These are phyloP conservation scores for Phytophthora nicotianae DNA, from an alignment of 352 stramenopile genomes.

Conservation along the genomic window DNA sequence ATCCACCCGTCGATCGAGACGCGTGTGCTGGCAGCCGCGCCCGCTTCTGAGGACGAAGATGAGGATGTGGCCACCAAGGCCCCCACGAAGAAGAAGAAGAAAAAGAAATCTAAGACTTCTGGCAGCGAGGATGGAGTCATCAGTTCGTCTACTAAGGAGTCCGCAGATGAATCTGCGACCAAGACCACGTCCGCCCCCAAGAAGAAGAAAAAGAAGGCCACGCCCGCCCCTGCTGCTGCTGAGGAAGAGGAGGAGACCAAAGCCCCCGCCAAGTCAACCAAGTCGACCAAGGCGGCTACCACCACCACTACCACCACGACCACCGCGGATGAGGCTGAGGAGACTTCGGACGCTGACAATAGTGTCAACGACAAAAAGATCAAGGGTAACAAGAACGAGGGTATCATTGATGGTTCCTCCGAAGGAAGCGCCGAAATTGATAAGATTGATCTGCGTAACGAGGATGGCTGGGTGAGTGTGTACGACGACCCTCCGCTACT, in stretches of 20 bases:
- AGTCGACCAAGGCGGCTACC: slow-evolving; percentile 13
- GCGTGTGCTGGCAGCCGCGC: slow-evolving; percentile 35
- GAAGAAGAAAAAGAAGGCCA: slow-evolving; percentile 37
- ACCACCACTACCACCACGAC: slow-evolving; percentile 2
- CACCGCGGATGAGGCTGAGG: slow-evolving; percentile 3
- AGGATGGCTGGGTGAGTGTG: slow-evolving; percentile 79
- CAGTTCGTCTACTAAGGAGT: slow-evolving; percentile 36
- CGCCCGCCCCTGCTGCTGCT: slow-evolving; percentile 5
- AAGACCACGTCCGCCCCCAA: slow-evolving; percentile 45
- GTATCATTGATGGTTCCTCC: slow-evolving; percentile 78
- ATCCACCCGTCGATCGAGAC: slow-evolving; percentile 34
- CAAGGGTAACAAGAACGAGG: slow-evolving; percentile 73
- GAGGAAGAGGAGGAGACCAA: slow-evolving; percentile 18
- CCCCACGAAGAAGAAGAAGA: slow-evolving; percentile 55
- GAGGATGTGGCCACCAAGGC: slow-evolving; percentile 14
- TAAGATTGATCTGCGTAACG: slow-evolving; percentile 81
- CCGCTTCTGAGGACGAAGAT: slow-evolving; percentile 26
- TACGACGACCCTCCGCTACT: slow-evolving; percentile 81
- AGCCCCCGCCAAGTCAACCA: slow-evolving; percentile 10
- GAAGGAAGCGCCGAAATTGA: slow-evolving; percentile 84
- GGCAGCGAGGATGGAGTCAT: slow-evolving; percentile 1
- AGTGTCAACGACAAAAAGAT: slow-evolving; percentile 70
- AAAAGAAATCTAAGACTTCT: slow-evolving; percentile 17
- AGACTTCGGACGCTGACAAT: slow-evolving; percentile 16
- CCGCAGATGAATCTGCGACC: slow-evolving; percentile 46